Evolutionary conservation across 208 protist species (phyloP).

Genomic region (Trypanosoma rangeli): DNA sequence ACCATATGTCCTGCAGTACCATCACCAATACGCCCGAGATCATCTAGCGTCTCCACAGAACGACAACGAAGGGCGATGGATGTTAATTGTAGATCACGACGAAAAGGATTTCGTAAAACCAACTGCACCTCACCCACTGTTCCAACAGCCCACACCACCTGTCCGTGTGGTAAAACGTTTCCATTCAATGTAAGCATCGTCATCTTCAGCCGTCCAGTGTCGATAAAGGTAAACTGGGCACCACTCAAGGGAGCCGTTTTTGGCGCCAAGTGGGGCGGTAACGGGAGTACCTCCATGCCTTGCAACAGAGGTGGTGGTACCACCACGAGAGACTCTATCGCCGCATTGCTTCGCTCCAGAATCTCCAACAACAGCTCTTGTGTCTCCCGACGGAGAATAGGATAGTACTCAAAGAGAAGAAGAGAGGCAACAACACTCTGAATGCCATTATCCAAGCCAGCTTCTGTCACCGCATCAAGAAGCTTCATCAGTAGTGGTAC

Average conservation of each 20-base stretch:
- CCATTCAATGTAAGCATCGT: constrained; percentile 86
- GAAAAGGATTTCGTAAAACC: constrained; percentile 74
- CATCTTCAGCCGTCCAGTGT: constrained; percentile 78
- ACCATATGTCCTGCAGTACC: constrained; percentile 5
- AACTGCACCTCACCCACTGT: constrained; percentile 76
- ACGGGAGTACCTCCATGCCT: constrained; percentile 66
- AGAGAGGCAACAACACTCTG: constrained; percentile 60
- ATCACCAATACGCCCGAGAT: constrained; percentile 1
- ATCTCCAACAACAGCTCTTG: constrained; percentile 47
- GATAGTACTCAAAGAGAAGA: constrained; percentile 70
- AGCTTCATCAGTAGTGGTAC: constrained; percentile 67
- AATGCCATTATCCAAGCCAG: constrained; percentile 17
- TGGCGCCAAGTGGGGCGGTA: constrained; percentile 75
- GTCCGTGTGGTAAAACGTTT: constrained; percentile 47
- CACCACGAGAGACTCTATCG: constrained; percentile 33
- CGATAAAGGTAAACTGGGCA: constrained; percentile 89
- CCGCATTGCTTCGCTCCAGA: constrained; percentile 32
- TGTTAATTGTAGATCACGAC: constrained; percentile 37
- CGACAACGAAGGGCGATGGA: constrained; percentile 61
- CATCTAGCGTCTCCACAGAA: constrained; percentile 20
- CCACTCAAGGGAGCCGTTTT: constrained; percentile 81
- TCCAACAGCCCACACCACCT: constrained; percentile 83
- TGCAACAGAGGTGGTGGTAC: constrained; percentile 56
- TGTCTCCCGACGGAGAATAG: constrained; percentile 42
- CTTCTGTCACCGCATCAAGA: constrained; percentile 47